These are phyloP conservation scores for Colletotrichum neosansevieriae DNA, from an alignment of 2,329 filamentous ascomycete genomes.

Conservation along the genomic window DNA sequence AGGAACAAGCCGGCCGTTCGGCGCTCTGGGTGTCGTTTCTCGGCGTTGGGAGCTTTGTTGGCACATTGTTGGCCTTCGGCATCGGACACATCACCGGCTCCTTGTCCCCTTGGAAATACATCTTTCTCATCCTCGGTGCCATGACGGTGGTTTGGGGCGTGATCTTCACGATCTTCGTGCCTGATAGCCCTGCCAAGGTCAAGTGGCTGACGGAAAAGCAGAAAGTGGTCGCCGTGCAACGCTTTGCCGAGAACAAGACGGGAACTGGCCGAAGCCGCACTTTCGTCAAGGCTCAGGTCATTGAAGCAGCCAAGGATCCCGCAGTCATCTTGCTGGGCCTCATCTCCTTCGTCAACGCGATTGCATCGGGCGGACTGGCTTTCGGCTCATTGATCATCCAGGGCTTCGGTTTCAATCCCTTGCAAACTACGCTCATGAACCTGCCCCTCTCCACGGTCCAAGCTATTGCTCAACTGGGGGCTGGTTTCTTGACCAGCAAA, in stretches of 20 bases:
- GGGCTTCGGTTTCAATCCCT: conserved; percentile 65
- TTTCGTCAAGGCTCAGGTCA: conserved; percentile 32
- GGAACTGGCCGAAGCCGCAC: conserved; percentile 40
- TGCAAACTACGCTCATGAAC: conserved; percentile 68
- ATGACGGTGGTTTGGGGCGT: conserved; percentile 46
- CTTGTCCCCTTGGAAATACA: conserved; percentile 49
- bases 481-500: conserved; percentile 32
- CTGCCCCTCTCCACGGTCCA: conserved; percentile 55
- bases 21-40: conserved; percentile 54
- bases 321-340: conserved; percentile 44
- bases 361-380: conserved; percentile 27
- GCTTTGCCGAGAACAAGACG: conserved; percentile 46
- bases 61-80: conserved; percentile 51
- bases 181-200: conserved; percentile 47
- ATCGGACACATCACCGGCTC: conserved; percentile 48
- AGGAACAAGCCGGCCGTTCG: conserved; percentile 52
- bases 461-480: conserved; percentile 27
- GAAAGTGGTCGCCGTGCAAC: conserved; percentile 46
- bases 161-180: conserved; percentile 46
- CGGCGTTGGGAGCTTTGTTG: conserved; percentile 51
- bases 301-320: conserved; percentile 43
- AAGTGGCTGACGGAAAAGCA: conserved; percentile 47
- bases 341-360: conserved; percentile 34
- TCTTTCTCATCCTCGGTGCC: conserved; percentile 51
- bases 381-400: conserved; percentile 57